These are phyloP conservation scores for Ophiocordyceps camponoti-saundersi DNA, from an alignment of 2,329 filamentous ascomycete species.

Conservation along the genomic window DNA sequence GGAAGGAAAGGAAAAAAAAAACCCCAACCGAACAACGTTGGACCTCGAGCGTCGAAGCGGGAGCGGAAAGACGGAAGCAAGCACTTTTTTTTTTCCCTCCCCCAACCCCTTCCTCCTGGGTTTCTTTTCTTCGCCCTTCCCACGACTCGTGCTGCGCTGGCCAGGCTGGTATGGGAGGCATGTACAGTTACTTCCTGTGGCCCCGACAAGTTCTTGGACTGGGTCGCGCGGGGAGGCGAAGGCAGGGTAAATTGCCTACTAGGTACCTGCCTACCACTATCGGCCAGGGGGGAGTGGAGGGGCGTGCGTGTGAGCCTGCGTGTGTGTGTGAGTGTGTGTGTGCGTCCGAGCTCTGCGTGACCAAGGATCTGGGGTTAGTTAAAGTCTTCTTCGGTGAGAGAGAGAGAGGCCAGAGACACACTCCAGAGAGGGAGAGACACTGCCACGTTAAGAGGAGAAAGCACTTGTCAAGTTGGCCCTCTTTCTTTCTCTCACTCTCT, in stretches of 20 bases:
- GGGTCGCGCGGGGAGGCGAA: conserved; percentile 11
- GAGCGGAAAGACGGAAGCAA: conserved; percentile 16
- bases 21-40: conserved; percentile 9
- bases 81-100: conserved; percentile 12
- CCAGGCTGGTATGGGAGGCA: background rate
- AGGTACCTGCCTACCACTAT: too few relatives aligned
- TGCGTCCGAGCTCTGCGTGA: conserved; percentile 2
- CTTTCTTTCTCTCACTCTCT: too few relatives aligned
- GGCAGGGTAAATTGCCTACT: conserved; percentile 3
- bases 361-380: conserved; percentile 1
- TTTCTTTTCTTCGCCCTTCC: background rate
- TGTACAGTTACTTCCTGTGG: background rate
- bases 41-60: conserved; percentile 12
- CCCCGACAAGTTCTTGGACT: conserved; percentile 4
- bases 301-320: conserved; percentile 8
- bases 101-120: background rate
- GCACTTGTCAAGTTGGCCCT: background rate
- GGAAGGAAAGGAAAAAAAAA: conserved; percentile 7
- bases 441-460: background rate
- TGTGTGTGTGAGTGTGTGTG: conserved; percentile 7
- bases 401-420: background rate
- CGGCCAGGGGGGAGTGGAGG: conserved; percentile 8
- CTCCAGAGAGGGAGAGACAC: too few relatives aligned
- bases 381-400: background rate
- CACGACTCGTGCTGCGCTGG: conserved; percentile 5